Conservation (phyloP, 2,329 filamentous ascomycete species). For the Scedosporium minutisporum region DNA sequence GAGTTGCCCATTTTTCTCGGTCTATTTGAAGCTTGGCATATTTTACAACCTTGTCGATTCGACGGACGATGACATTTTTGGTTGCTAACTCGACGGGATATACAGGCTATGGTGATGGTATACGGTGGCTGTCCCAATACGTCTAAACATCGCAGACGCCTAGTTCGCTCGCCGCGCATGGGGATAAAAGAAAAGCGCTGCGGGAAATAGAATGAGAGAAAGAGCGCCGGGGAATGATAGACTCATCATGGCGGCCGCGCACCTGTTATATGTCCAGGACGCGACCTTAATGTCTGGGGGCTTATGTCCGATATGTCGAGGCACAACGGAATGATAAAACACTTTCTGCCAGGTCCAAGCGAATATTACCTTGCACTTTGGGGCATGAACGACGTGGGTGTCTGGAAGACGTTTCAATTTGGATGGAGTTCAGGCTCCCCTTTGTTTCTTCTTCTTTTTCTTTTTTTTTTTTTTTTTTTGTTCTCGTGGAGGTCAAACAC, state of each 20-base stretch:
- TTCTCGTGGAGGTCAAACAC: conserved; percentile 6
- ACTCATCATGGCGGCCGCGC: neutral
- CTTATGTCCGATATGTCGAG: neutral
- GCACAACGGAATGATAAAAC: neutral
- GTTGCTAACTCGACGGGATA: conserved; percentile 11
- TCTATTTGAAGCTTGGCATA: neutral
- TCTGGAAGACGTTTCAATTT: neutral
- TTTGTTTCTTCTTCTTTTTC: conserved; percentile 2
- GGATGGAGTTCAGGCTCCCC: conserved; percentile 1
- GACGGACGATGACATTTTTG: neutral
- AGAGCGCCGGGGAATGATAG: neutral
- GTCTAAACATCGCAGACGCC: conserved; percentile 47
- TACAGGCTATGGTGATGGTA: conserved; percentile 73
- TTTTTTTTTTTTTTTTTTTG: conserved; percentile 1
- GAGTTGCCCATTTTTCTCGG: conserved; percentile 19
- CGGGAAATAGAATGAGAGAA: conserved; percentile 20
- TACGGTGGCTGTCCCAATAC: conserved; percentile 88
- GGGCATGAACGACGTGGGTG: neutral
- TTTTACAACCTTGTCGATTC: neutral
- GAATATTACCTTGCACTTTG: neutral
- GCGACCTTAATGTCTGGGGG: neutral
- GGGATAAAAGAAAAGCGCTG: neutral
- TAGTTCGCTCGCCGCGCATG: neutral
- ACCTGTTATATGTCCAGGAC: neutral
- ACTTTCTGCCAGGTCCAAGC: conserved; percentile 13